Evolutionary conservation across 768 basidiomycete genomes (phyloP).

Genomic region (Naganishia onofrii): DNA sequence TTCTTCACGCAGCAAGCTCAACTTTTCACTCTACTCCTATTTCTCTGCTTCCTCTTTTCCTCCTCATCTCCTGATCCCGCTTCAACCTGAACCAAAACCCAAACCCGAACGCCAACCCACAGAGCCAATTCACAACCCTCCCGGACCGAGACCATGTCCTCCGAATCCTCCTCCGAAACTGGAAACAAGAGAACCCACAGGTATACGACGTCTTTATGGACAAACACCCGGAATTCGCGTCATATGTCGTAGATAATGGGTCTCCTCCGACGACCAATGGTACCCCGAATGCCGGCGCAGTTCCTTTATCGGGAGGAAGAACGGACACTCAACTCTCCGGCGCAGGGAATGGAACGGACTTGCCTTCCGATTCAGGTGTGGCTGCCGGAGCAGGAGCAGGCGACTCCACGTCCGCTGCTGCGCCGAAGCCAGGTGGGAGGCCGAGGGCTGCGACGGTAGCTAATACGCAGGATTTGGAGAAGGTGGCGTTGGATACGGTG

Average conservation of each 20-base stretch:
- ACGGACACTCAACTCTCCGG: too few relatives aligned
- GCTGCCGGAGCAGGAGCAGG: too few relatives aligned
- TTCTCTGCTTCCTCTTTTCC: too few relatives aligned
- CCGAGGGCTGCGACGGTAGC: constrained; percentile 30
- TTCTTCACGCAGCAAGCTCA: neutral
- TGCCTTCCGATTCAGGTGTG: too few relatives aligned
- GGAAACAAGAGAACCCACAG: constrained; percentile 29
- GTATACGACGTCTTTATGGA: constrained; percentile 30
- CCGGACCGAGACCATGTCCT: constrained; percentile 34
- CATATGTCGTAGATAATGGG: neutral
- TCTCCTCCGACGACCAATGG: neutral
- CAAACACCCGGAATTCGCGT: constrained; percentile 16
- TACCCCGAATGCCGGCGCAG: too few relatives aligned
- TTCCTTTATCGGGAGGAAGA: too few relatives aligned
- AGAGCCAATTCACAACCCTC: constrained; percentile 35
- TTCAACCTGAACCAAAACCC: too few relatives aligned
- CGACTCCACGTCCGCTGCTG: too few relatives aligned
- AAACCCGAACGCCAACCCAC: too few relatives aligned
- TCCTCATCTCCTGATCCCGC: too few relatives aligned
- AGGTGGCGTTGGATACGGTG: constrained; percentile 31
- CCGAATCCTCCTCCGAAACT: constrained; percentile 32
- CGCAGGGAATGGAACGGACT: too few relatives aligned
- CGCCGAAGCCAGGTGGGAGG: neutral
- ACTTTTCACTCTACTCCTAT: too few relatives aligned
- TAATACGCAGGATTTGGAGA: constrained; percentile 32